These are phyloP conservation scores for Polyporus tsugae DNA, from an alignment of 1,284 basidiomycete genomes.

Conservation along the genomic window DNA sequence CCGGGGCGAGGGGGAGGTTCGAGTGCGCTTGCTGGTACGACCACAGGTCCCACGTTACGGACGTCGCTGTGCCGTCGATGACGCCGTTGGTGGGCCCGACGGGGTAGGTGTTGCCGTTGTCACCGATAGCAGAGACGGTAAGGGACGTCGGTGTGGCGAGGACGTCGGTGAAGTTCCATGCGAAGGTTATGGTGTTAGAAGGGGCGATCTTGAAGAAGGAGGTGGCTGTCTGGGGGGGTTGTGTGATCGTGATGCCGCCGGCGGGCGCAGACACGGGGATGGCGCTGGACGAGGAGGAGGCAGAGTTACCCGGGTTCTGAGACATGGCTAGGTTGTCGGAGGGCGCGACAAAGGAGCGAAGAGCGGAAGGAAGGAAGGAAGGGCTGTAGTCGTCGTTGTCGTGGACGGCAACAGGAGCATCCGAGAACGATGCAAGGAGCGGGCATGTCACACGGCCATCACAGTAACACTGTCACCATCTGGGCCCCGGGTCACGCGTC, in stretches of 20 bases:
- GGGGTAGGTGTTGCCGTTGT: conserved; percentile 89
- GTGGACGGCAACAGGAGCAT: conserved; percentile 10
- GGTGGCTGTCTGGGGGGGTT: conserved; percentile 81
- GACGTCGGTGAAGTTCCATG: conserved; percentile 89
- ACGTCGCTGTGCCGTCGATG: conserved; percentile 74
- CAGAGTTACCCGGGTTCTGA: conserved; percentile 7
- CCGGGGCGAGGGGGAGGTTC: conserved; percentile 73
- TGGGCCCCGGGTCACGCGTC: background rate
- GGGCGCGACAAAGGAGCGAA: conserved; percentile 18
- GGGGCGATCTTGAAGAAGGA: conserved; percentile 92
- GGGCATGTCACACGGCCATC: conserved; percentile 1
- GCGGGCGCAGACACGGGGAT: conserved; percentile 68
- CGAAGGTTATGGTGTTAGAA: conserved; percentile 82
- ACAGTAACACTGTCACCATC: background rate
- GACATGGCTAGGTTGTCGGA: conserved; percentile 19
- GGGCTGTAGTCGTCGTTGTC: conserved; percentile 20
- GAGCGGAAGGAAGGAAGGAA: conserved; percentile 20
- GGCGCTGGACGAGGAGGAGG: conserved; percentile 16
- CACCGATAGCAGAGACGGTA: conserved; percentile 84
- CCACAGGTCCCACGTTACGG: conserved; percentile 85
- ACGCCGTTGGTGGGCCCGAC: conserved; percentile 82
- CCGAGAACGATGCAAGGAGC: background rate
- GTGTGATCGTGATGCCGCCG: conserved; percentile 75
- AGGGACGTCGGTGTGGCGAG: conserved; percentile 73
- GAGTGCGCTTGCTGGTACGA: conserved; percentile 76